Base-by-base conservation (phyloP, 306 rosid species). In the Glycine soja region DNA sequence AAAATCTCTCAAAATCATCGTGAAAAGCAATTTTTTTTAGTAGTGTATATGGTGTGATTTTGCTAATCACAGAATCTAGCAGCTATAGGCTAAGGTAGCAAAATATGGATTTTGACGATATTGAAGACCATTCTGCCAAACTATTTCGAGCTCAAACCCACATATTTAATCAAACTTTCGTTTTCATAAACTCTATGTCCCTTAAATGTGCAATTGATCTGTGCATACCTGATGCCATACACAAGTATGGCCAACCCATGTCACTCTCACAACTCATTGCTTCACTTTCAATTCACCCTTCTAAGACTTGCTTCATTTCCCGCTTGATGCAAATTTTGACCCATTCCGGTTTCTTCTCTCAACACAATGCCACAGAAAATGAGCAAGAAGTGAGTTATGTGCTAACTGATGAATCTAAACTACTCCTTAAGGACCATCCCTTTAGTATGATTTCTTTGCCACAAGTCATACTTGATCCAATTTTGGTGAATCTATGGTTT, bases 241-340 rank as follows among this genome's bases (percentile, higher is more conserved):
- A 87, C 45, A 84, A 43, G 34, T 82, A 88, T 67, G 93, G 87
- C 74, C 63, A 84, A 73, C 88, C 92, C 52, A 85, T 91, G 62
- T 71, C 89, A n/a, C 89, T 89, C 10, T 76, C 92, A 5, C 6
- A 62, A 32, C 88, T 91, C 63, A 68, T 70, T 61, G 59, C 53
- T 3, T 54, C 74, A 0, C 86, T 91, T 16, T 87, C 81, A 53
- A 85, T 88, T 47, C 83, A 84, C 47, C 87, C 88, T 0, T 59
- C 78, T 6, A 90, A 92, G 82, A 19, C 81, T 34, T 5, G 3
- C 0, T 16, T 4, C n/a, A 8, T 92, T 8, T 3, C 63, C 5
- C 90, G 89, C 12, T 81, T 92, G 19, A 87, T 90, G 92, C 87
- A 88, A 46, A 8, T 86, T 13, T 80, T 89, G 69, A 58, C 72